phyloP scores from a whole-genome alignment of 2,329 filamentous ascomycete species.

The Chrysoporthe austroafricana region DNA sequence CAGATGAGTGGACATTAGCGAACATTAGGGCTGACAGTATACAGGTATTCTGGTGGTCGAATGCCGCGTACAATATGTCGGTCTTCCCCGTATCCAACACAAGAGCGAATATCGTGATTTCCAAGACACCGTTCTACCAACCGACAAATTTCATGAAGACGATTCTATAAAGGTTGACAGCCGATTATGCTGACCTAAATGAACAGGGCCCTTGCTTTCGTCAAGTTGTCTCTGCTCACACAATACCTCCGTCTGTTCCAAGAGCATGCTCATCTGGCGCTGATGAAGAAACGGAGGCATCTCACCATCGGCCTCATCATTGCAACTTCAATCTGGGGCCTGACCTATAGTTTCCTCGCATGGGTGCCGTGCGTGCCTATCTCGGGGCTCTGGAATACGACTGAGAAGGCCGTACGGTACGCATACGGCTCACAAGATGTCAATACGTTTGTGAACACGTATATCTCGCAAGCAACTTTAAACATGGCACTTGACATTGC shows the following conservation, averaged over 20 bases:
- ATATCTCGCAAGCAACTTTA: constrained; percentile 17
- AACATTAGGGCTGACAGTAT: not conserved
- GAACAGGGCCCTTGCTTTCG: constrained; percentile 29
- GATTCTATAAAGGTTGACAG: not conserved
- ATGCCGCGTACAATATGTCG: constrained; percentile 31
- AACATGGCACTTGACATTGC: constrained; percentile 24
- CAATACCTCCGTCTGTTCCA: constrained; percentile 35
- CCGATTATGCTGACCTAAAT: not conserved
- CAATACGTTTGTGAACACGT: constrained; percentile 16
- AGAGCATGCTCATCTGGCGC: constrained; percentile 21
- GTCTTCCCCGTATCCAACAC: not conserved
- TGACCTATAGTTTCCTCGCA: constrained; percentile 30
- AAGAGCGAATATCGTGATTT: not conserved
- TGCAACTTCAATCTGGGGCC: constrained; percentile 30
- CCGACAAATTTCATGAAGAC: no score
- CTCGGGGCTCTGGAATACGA: constrained; percentile 31
- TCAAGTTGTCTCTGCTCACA: constrained; percentile 34
- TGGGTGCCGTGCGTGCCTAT: constrained; percentile 34
- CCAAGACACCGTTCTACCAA: not conserved
- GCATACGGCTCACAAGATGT: constrained; percentile 20
- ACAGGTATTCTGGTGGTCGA: constrained; percentile 26
- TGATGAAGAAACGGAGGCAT: constrained; percentile 27
- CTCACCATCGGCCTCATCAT: constrained; percentile 27
- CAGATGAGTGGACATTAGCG: not conserved
- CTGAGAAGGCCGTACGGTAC: constrained; percentile 5